These are phyloP conservation scores for Salix dunnii DNA, from an alignment of 345 rosid genomes.

Conservation along the genomic window DNA sequence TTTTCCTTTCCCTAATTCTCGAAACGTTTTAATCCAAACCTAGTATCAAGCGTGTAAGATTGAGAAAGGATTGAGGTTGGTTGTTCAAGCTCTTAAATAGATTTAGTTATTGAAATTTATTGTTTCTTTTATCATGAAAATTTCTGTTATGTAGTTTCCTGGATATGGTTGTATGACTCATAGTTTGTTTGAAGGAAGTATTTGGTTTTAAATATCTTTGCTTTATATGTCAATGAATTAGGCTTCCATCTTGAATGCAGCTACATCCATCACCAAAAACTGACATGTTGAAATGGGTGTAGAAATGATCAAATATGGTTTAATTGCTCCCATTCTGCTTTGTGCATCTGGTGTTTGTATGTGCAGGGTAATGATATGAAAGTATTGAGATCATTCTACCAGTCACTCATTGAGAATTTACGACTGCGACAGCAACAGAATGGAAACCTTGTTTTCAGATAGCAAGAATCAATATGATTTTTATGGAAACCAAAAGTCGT, in stretches of 20 bases:
- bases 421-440: slow-evolving; percentile 76
- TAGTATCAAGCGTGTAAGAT: not conserved
- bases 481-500: not conserved
- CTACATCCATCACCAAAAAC: not conserved
- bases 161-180: not conserved
- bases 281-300: not conserved
- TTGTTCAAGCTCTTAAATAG: not conserved
- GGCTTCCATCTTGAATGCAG: not conserved
- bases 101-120: not conserved
- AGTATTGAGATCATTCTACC: slow-evolving; percentile 64
- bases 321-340: not conserved
- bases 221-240: not conserved
- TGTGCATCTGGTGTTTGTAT: slow-evolving; percentile 10
- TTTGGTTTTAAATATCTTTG: not conserved
- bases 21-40: not conserved
- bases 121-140: not conserved
- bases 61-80: not conserved
- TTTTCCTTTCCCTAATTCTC: not conserved
- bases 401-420: slow-evolving; percentile 62
- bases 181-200: not conserved
- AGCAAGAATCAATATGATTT: slow-evolving; percentile 25
- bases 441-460: slow-evolving; percentile 80
- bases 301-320: not conserved
- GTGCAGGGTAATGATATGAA: slow-evolving; percentile 70
- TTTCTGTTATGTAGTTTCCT: not conserved